Conservation (phyloP, 2,329 filamentous ascomycete genomes). For the Sphaerulina musiva region DNA sequence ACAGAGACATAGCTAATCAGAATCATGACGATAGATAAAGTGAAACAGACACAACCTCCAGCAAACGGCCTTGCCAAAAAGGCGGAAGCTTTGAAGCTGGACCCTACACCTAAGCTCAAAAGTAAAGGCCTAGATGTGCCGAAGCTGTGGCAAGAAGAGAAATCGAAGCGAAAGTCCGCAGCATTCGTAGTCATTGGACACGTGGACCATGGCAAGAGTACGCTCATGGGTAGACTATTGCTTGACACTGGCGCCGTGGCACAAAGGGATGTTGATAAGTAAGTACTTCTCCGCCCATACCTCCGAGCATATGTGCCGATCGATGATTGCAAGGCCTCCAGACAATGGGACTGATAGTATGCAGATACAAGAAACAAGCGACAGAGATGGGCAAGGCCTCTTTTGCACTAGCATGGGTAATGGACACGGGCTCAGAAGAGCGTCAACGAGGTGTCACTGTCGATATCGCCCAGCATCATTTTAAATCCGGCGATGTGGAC, state of each 20-base stretch:
- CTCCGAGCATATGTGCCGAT: no score
- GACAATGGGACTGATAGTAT: slow-evolving; percentile 4
- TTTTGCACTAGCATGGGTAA: slow-evolving; percentile 93
- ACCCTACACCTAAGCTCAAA: slow-evolving; percentile 42
- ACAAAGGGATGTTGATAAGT: slow-evolving; percentile 75
- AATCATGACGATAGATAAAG: slow-evolving; percentile 13
- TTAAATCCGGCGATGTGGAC: slow-evolving; percentile 76
- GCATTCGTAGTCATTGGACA: slow-evolving; percentile 57
- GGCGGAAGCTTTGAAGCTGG: slow-evolving; percentile 28
- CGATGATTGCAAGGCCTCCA: neutral
- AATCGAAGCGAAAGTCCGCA: slow-evolving; percentile 24
- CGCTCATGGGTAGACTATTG: slow-evolving; percentile 89
- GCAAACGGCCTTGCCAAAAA: slow-evolving; percentile 27
- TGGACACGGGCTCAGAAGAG: slow-evolving; percentile 88
- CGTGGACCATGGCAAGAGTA: slow-evolving; percentile 96
- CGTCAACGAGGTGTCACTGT: slow-evolving; percentile 87
- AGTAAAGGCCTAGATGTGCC: slow-evolving; percentile 76
- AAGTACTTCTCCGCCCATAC: neutral
- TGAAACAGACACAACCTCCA: slow-evolving; percentile 16
- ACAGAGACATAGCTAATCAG: slow-evolving; percentile 11
- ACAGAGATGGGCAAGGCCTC: slow-evolving; percentile 89
- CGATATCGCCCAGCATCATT: slow-evolving; percentile 90
- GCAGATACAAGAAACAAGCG: slow-evolving; percentile 59
- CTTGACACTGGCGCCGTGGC: slow-evolving; percentile 85
- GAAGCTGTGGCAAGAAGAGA: slow-evolving; percentile 26